phyloP scores from a whole-genome alignment of 495 filamentous ascomycete genomes.

The Penicillium crystallinum region DNA sequence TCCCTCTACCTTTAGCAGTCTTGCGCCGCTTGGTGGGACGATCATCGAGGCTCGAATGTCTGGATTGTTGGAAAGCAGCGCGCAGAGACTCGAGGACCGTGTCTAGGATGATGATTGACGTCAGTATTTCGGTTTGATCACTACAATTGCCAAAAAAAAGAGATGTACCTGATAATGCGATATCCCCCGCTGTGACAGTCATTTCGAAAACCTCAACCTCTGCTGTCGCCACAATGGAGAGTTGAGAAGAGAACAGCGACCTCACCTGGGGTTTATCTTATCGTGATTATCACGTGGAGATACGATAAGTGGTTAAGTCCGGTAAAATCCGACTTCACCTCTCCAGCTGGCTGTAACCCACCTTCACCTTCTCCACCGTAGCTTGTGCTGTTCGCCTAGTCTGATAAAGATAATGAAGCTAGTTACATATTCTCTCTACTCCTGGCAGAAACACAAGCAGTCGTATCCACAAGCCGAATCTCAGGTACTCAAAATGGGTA shows the following conservation, averaged over 20 bases:
- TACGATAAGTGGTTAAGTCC: neutral
- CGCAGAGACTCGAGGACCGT: conserved; percentile 22
- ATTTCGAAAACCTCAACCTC: conserved; percentile 14
- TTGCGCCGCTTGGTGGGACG: conserved; percentile 38
- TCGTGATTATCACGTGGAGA: neutral
- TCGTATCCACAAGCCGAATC: neutral
- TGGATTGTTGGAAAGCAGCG: conserved; percentile 17
- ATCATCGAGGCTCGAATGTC: conserved; percentile 9
- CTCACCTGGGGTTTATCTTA: neutral
- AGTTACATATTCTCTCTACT: neutral
- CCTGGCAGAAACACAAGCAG: neutral
- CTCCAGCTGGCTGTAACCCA: neutral
- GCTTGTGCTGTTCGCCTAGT: too few relatives aligned
- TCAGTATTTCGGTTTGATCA: conserved; percentile 1
- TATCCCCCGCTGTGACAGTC: conserved; percentile 20
- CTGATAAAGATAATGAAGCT: too few relatives aligned
- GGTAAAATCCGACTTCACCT: neutral
- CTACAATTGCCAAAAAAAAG: neutral
- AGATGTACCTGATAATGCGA: conserved; percentile 20
- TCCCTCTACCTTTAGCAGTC: conserved; percentile 11
- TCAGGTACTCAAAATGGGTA: neutral
- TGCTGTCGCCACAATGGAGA: conserved; percentile 4
- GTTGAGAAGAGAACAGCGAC: neutral
- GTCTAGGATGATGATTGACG: conserved; percentile 16
- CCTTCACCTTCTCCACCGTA: too few relatives aligned